These are phyloP conservation scores for Exophiala spinifera DNA, from an alignment of 2,329 filamentous ascomycete species.

Conservation along the genomic window DNA sequence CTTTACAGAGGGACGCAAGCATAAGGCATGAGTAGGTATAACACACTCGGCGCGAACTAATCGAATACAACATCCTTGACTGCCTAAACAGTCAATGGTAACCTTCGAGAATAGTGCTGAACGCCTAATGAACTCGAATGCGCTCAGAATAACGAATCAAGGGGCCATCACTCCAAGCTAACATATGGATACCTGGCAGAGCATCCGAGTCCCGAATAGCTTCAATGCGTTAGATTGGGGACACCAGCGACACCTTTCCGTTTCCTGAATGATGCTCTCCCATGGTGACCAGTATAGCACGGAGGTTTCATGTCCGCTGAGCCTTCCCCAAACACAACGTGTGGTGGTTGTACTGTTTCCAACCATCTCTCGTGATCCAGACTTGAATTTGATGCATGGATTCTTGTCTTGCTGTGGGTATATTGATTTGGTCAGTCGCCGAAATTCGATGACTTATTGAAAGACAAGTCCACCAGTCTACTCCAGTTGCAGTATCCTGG, in stretches of 20 bases:
- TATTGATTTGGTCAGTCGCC: too few species aligned
- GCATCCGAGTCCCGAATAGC: neutral
- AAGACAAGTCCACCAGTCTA: too few species aligned
- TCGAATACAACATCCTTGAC: neutral
- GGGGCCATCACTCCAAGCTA: neutral
- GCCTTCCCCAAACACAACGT: neutral
- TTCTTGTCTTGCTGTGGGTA: neutral
- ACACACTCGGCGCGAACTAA: too few species aligned
- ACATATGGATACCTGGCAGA: neutral
- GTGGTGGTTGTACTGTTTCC: neutral
- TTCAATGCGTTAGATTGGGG: neutral
- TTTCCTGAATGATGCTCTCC: neutral
- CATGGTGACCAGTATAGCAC: neutral
- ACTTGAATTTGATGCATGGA: neutral
- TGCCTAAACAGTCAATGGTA: neutral
- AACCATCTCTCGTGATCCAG: neutral
- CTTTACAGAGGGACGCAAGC: too few species aligned
- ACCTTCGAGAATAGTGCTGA: neutral
- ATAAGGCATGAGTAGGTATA: too few species aligned
- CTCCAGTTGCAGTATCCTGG: too few species aligned
- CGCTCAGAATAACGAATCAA: neutral
- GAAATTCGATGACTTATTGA: too few species aligned
- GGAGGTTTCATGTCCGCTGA: neutral
- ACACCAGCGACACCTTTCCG: neutral
- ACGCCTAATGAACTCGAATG: neutral